These are phyloP conservation scores for Jamesozyma piceae DNA, from an alignment of 805 yeast species.

Conservation along the genomic window DNA sequence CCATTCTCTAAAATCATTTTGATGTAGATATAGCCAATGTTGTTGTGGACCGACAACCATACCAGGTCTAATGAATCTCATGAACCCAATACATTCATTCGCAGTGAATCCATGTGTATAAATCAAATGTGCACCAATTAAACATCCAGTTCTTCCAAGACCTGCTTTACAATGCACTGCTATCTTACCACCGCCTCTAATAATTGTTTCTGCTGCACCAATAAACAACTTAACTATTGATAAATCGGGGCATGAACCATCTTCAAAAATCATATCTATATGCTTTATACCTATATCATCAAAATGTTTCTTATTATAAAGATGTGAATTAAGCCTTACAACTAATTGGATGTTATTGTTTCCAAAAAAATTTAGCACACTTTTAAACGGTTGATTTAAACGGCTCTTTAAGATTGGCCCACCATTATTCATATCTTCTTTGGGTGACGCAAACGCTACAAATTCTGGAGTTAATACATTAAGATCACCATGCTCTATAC, in stretches of 20 bases:
- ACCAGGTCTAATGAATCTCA: conserved; percentile 94
- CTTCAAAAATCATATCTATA: conserved; percentile 91
- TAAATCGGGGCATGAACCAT: conserved; percentile 94
- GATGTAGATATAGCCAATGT: conserved; percentile 94
- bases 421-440: conserved; percentile 37
- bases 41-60: conserved; percentile 99
- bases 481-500: conserved; percentile 94
- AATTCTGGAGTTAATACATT: conserved; percentile 85
- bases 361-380: conserved; percentile 68
- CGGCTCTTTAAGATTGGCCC: conserved; percentile 20
- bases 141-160: conserved; percentile 91
- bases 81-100: conserved; percentile 86
- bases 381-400: conserved; percentile 64
- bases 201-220: conserved; percentile 87
- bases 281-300: conserved; percentile 75
- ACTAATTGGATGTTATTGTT: conserved; percentile 72
- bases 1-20: conserved; percentile 93
- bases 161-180: conserved; percentile 99
- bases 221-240: conserved; percentile 83
- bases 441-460: conserved; percentile 95
- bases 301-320: conserved; percentile 77
- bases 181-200: conserved; percentile 75
- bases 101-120: conserved; percentile 96
- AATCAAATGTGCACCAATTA: conserved; percentile 92
- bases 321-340: conserved; percentile 79